Conservation (phyloP, 2,329 filamentous ascomycete species). For the Sphaerulina vaccinii region DNA sequence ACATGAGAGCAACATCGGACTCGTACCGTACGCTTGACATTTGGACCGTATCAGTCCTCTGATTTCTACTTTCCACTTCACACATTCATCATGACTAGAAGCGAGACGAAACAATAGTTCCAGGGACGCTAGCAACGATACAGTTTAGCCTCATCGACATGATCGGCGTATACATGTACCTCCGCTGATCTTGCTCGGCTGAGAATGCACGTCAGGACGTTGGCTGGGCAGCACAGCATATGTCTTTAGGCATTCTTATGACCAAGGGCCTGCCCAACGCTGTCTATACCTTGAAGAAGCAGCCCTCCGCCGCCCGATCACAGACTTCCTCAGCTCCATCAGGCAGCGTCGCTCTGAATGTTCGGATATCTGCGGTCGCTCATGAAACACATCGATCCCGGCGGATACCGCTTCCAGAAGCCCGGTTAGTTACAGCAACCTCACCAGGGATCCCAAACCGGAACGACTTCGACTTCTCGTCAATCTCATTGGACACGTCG, state of each 20-base stretch:
- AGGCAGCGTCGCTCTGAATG: slow-evolving; percentile 1
- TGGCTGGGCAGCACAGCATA: slow-evolving; percentile 13
- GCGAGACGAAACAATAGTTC: slow-evolving; percentile 15
- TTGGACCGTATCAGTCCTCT: neutral
- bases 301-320: neutral
- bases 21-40: neutral
- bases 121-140: slow-evolving; percentile 10
- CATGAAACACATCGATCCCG: slow-evolving; percentile 4
- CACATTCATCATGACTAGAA: neutral
- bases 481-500: neutral
- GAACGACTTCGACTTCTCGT: neutral
- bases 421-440: slow-evolving; percentile 18
- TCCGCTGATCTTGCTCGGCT: slow-evolving; percentile 6
- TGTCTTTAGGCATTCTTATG: slow-evolving; percentile 9
- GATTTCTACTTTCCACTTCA: neutral
- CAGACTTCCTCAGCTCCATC: neutral
- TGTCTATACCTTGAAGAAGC: slow-evolving; percentile 8
- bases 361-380: neutral
- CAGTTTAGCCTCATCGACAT: slow-evolving; percentile 11
- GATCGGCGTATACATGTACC: slow-evolving; percentile 9
- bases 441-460: slow-evolving; percentile 11
- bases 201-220: neutral
- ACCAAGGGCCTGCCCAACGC: slow-evolving; percentile 11
- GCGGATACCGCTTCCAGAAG: slow-evolving; percentile 19
- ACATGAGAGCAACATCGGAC: slow-evolving; percentile 1